A percentile compares a stretch with the other conserved stretches of the same genome.
Evolutionary conservation across 192 early-diverging fungal genomes (phyloP).

Genomic region (Coemansia sp.): DNA sequence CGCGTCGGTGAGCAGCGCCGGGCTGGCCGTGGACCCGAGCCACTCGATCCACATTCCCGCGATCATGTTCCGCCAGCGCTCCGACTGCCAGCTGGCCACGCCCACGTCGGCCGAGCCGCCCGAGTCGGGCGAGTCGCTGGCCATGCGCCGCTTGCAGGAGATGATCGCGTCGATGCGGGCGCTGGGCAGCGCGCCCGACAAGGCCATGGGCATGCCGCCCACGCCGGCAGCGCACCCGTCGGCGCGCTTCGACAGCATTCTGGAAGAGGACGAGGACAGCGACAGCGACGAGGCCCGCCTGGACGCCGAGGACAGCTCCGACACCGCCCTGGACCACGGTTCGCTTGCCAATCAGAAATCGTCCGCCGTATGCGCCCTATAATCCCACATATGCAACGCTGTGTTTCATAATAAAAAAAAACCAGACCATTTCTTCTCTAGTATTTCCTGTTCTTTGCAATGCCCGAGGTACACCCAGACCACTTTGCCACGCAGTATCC

Average conservation of each 20-base stretch:
- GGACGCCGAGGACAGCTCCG: constrained; percentile 14
- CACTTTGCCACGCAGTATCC: constrained; percentile 21
- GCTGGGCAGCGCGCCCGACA: constrained; percentile 4
- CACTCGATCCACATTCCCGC: constrained; percentile 50
- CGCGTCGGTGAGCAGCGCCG: constrained; percentile 41
- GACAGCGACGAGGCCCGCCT: constrained; percentile 26
- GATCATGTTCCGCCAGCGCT: constrained; percentile 35
- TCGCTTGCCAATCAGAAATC: background rate
- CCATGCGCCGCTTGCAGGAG: constrained; percentile 46
- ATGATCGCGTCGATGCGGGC: constrained; percentile 50
- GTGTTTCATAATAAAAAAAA: too few species aligned
- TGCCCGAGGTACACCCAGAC: constrained; percentile 41
- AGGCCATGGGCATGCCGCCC: constrained; percentile 5
- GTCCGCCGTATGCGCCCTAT: constrained; percentile 5
- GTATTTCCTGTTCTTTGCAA: background rate
- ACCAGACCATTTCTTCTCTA: background rate
- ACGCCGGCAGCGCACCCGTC: constrained; percentile 43
- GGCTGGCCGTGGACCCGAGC: constrained; percentile 43
- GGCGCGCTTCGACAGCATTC: constrained; percentile 52
- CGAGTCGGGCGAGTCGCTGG: constrained; percentile 16
- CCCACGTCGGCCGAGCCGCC: constrained; percentile 5
- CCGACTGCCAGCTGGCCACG: background rate
- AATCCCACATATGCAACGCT: background rate
- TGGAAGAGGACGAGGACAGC: constrained; percentile 49
- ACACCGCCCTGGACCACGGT: background rate